Evolutionary conservation across 257 asterid genomes (phyloP).

Genomic region (Fraxinus pennsylvanica): DNA sequence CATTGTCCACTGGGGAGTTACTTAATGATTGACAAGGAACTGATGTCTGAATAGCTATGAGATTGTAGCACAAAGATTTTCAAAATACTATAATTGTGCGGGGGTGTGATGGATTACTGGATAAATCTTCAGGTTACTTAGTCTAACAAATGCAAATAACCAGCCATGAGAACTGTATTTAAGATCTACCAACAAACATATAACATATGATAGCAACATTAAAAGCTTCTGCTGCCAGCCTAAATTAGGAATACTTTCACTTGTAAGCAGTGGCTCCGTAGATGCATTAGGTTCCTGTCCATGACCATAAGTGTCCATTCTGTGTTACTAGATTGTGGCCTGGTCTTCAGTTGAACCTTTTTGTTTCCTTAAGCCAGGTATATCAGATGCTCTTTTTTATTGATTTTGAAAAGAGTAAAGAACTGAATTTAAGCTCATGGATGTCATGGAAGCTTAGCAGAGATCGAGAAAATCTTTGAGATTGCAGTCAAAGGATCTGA

Average conservation of each 20-base stretch:
- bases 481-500: conserved; percentile 71
- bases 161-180: conserved; percentile 1
- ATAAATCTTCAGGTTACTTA: background rate
- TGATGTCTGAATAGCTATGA: background rate
- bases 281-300: background rate
- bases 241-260: background rate
- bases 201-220: background rate
- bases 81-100: background rate
- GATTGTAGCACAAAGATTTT: background rate
- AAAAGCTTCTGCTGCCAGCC: background rate
- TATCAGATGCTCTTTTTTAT: conserved; percentile 38
- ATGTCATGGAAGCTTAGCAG: conserved; percentile 95
- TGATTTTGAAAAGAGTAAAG: conserved; percentile 52
- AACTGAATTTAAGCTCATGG: conserved; percentile 91
- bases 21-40: background rate
- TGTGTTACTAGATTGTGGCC: conserved; percentile 15
- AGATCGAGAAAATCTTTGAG: conserved; percentile 85
- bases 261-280: conserved; percentile 10
- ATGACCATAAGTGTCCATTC: conserved; percentile 8
- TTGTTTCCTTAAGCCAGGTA: conserved; percentile 38
- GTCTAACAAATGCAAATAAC: background rate
- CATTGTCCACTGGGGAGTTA: background rate
- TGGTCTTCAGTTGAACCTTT: conserved; percentile 34
- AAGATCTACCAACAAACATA: conserved; percentile 2
- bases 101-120: background rate